Conservation (phyloP, 805 yeast genomes). For the Kazachstania kunashirensis region DNA sequence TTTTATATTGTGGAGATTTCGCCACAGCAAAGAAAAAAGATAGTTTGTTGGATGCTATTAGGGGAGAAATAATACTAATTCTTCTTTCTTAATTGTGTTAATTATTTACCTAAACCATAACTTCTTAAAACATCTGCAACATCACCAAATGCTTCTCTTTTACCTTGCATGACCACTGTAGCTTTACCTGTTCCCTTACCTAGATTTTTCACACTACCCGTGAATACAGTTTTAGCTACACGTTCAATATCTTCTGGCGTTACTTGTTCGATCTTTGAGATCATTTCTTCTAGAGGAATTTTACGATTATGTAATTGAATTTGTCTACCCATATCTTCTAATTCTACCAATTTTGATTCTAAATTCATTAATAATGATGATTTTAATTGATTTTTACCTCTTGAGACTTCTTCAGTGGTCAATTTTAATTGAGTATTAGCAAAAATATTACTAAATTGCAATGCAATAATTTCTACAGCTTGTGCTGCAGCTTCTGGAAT, state of each 20-base stretch:
- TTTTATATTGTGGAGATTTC: too few relatives aligned
- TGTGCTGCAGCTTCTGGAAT: conserved; percentile 79
- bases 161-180: conserved; percentile 85
- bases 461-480: conserved; percentile 67
- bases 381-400: conserved; percentile 89
- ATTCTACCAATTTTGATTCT: conserved; percentile 85
- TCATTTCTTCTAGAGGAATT: conserved; percentile 73
- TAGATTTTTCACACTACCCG: conserved; percentile 44
- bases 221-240: conserved; percentile 67
- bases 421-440: conserved; percentile 51
- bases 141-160: conserved; percentile 78
- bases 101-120: conserved; percentile 58
- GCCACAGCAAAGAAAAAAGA: too few relatives aligned
- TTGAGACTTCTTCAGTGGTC: conserved; percentile 58
- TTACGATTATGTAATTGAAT: conserved; percentile 73
- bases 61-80: too few relatives aligned
- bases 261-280: conserved; percentile 58
- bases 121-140: conserved; percentile 51
- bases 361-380: conserved; percentile 85
- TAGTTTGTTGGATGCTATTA: too few relatives aligned
- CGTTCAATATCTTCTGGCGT: conserved; percentile 57
- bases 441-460: conserved; percentile 46
- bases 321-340: conserved; percentile 94
- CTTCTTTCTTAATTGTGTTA: too few relatives aligned
- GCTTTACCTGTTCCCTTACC: conserved; percentile 55